Evolutionary conservation across 78 protist genomes (phyloP).

Genomic region (Dictyostelium discoideum): DNA sequence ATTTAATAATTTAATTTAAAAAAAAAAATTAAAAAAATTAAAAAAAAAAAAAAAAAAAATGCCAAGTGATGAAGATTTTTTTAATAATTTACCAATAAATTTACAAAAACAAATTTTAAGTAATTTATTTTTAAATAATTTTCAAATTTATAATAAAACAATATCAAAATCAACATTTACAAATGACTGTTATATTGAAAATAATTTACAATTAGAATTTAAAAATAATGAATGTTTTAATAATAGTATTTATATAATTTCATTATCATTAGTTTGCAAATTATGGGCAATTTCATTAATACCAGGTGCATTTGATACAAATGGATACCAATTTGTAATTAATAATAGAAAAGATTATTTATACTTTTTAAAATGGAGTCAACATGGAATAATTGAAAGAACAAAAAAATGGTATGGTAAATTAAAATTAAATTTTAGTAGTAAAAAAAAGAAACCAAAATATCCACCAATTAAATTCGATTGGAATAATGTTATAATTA

Average conservation of each 20-base stretch:
- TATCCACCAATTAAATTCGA: neutral
- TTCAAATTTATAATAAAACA: neutral
- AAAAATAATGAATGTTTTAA: conserved; percentile 2
- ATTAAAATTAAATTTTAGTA: neutral
- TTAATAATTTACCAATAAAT: neutral
- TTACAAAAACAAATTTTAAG: neutral
- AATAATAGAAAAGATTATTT: neutral
- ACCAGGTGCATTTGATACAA: neutral
- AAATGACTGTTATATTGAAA: neutral
- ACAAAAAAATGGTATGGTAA: neutral
- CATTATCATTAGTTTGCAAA: neutral
- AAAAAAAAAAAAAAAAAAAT: no score
- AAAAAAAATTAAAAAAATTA: no score
- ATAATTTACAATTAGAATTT: neutral
- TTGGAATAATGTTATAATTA: neutral
- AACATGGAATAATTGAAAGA: neutral
- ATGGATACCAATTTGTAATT: neutral
- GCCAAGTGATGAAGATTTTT: neutral
- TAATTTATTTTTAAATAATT: neutral
- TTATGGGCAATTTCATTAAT: neutral
- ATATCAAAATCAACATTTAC: neutral
- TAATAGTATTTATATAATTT: neutral
- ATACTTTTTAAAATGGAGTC: neutral
- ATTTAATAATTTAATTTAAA: no score
- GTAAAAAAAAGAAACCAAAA: neutral